Conservation (phyloP, 768 basidiomycete genomes). For the Termitomyces sp. region DNA sequence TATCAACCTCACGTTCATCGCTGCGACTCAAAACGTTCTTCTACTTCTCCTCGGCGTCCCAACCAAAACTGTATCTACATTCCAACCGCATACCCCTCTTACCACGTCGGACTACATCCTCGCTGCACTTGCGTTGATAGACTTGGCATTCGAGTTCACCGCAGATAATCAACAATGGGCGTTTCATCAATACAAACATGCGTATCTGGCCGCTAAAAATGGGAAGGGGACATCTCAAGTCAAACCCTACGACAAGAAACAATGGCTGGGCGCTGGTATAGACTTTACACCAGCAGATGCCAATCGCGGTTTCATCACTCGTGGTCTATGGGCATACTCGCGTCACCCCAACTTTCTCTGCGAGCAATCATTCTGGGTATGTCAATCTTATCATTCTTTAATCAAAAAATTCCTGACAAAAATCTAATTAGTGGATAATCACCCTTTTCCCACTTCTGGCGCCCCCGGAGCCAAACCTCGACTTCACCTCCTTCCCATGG, state of each 20-base stretch:
- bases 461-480: constrained; percentile 26
- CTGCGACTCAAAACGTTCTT: constrained; percentile 76
- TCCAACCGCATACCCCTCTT: constrained; percentile 52
- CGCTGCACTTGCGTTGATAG: constrained; percentile 50
- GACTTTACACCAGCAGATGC: constrained; percentile 64
- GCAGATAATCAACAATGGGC: constrained; percentile 92
- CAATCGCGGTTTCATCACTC: constrained; percentile 80
- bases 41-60: constrained; percentile 69
- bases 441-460: constrained; percentile 63
- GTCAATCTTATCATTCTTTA: constrained; percentile 20
- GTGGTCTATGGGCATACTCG: constrained; percentile 83
- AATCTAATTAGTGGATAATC: constrained; percentile 52
- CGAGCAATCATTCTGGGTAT: constrained; percentile 85
- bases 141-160: constrained; percentile 70
- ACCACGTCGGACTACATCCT: constrained; percentile 61
- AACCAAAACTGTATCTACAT: constrained; percentile 47
- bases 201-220: constrained; percentile 28
- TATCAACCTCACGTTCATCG: constrained; percentile 63
- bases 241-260: constrained; percentile 38
- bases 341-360: constrained; percentile 93
- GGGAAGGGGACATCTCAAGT: constrained; percentile 23
- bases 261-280: constrained; percentile 67
- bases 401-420: constrained; percentile 2
- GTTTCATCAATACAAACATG: constrained; percentile 77
- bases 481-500: constrained; percentile 10